Evolutionary conservation across 2,329 filamentous ascomycete genomes (phyloP).

Genomic region (Harringtonia aguacate): DNA sequence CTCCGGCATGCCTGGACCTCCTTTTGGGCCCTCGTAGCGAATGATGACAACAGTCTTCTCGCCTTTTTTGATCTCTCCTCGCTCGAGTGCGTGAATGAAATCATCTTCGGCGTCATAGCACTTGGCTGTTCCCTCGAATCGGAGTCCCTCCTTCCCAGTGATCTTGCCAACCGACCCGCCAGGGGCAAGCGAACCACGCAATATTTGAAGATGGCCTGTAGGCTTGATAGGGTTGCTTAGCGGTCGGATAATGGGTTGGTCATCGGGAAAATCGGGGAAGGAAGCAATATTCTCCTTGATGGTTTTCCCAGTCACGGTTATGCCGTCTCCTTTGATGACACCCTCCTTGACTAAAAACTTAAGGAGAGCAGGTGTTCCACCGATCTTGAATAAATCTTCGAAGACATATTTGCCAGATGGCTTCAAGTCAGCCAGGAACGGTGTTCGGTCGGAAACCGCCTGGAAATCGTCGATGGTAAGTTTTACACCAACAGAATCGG

Average conservation of each 20-base stretch:
- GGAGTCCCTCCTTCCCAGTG: conserved; percentile 84
- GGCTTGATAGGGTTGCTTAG: conserved; percentile 76
- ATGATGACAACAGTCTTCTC: conserved; percentile 88
- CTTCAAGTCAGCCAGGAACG: conserved; percentile 74
- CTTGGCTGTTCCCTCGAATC: conserved; percentile 68
- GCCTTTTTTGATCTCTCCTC: conserved; percentile 67
- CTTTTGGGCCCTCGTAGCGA: conserved; percentile 87
- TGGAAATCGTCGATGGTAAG: conserved; percentile 84
- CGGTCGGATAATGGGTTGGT: conserved; percentile 73
- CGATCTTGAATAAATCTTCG: conserved; percentile 74
- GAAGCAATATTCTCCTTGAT: conserved; percentile 72
- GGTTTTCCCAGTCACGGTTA: conserved; percentile 84
- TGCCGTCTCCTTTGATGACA: conserved; percentile 66
- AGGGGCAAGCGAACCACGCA: conserved; percentile 75
- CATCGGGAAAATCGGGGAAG: conserved; percentile 62
- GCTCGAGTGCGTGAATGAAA: conserved; percentile 67
- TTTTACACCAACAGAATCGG: conserved; percentile 70
- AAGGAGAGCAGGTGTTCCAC: conserved; percentile 77
- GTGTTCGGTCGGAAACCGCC: conserved; percentile 64
- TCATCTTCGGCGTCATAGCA: conserved; percentile 78
- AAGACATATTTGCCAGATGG: conserved; percentile 83
- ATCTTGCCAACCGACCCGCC: conserved; percentile 87
- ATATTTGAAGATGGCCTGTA: conserved; percentile 81
- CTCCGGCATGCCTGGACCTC: conserved; percentile 90
- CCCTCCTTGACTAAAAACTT: conserved; percentile 79